These are phyloP conservation scores for Pseudozyma pruni DNA, from an alignment of 1,284 basidiomycete genomes.

Conservation along the genomic window DNA sequence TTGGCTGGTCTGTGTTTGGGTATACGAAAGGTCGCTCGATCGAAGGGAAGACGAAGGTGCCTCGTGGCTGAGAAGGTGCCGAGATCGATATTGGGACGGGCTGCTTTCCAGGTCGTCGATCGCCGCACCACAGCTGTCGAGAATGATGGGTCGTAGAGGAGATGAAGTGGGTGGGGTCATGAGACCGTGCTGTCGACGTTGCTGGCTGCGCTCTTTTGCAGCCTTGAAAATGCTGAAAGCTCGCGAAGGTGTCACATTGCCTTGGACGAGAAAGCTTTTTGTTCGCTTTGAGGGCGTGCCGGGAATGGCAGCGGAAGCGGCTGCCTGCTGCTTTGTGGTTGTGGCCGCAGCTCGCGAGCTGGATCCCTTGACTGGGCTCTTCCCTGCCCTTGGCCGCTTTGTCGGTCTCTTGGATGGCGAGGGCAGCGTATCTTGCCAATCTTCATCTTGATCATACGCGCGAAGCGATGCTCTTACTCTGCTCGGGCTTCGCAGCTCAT, in stretches of 20 bases:
- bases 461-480: background rate
- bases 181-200: constrained; percentile 35
- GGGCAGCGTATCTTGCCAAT: background rate
- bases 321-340: constrained; percentile 23
- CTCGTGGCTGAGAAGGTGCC: background rate
- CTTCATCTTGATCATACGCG: constrained; percentile 12
- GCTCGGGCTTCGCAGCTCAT: background rate
- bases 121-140: constrained; percentile 20
- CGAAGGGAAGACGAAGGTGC: background rate
- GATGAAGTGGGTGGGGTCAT: constrained; percentile 44
- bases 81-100: constrained; percentile 7
- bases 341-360: constrained; percentile 5
- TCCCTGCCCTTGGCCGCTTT: background rate
- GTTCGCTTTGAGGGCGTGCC: constrained; percentile 34
- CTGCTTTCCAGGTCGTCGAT: constrained; percentile 2
- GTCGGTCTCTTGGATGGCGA: background rate
- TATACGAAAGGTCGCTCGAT: constrained; percentile 1
- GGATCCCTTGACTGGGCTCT: constrained; percentile 19
- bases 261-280: constrained; percentile 43
- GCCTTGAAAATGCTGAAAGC: constrained; percentile 50
- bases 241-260: constrained; percentile 56
- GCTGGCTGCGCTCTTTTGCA: constrained; percentile 31
- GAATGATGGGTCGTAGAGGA: constrained; percentile 30
- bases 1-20: constrained; percentile 4
- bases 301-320: constrained; percentile 17